A percentile compares a stretch with the other conserved stretches of the same genome.
These are phyloP conservation scores for Fusarium odoratissimum DNA, from an alignment of 2,329 filamentous ascomycete species.

Conservation along the genomic window DNA sequence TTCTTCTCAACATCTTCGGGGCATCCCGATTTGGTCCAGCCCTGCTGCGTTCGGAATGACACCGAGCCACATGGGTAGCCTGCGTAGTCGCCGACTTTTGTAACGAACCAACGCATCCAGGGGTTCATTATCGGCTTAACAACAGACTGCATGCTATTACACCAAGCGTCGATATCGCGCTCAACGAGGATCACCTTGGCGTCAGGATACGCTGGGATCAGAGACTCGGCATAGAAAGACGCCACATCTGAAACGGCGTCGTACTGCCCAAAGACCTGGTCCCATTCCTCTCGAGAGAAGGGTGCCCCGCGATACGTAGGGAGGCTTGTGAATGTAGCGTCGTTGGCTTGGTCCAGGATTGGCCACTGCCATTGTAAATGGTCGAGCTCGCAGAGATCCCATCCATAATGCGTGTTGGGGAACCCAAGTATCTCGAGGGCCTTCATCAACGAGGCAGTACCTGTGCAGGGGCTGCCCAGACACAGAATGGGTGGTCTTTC, in stretches of 20 bases:
- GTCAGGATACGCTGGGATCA: conserved; percentile 45
- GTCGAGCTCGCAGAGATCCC: not conserved
- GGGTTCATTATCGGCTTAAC: not conserved
- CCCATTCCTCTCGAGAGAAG: conserved; percentile 39
- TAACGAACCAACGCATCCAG: too few relatives aligned
- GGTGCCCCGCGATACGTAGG: conserved; percentile 32
- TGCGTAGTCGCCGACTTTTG: too few relatives aligned
- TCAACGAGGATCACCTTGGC: conserved; percentile 46
- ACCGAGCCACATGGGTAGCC: not conserved
- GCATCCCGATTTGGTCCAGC: conserved; percentile 12
- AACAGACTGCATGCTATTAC: conserved; percentile 34
- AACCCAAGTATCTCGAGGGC: conserved; percentile 30
- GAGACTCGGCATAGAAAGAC: conserved; percentile 34
- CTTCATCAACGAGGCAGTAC: conserved; percentile 29
- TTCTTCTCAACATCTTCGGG: conserved; percentile 4
- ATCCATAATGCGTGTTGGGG: conserved; percentile 24
- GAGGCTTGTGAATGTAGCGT: conserved; percentile 26
- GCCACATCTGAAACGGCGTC: conserved; percentile 45
- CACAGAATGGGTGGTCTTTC: conserved; percentile 12
- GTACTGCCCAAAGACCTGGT: conserved; percentile 39
- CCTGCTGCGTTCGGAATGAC: conserved; percentile 6
- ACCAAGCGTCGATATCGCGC: conserved; percentile 46
- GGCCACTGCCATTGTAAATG: conserved; percentile 28
- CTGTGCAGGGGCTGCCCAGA: conserved; percentile 20
- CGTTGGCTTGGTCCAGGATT: conserved; percentile 11